phyloP scores from a whole-genome alignment of 176 grass and related monocot genomes.

The Triticum monococcum region DNA sequence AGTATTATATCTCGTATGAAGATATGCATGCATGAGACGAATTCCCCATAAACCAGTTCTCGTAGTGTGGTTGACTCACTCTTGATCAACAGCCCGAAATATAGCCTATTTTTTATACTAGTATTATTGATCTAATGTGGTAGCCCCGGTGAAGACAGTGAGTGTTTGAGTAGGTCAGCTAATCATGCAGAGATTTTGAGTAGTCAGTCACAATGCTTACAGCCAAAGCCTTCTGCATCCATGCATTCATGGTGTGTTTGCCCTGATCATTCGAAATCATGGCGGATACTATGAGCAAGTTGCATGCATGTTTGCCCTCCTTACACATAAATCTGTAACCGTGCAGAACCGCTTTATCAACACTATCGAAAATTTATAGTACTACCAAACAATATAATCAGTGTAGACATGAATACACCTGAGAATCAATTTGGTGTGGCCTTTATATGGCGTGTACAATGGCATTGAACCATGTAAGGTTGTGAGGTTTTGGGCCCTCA shows the following conservation, averaged over 20 bases:
- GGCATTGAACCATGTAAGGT: neutral
- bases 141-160: neutral
- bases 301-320: too few relatives aligned
- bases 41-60: neutral
- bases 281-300: too few relatives aligned
- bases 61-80: neutral
- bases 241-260: too few relatives aligned
- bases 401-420: neutral
- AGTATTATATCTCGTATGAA: too few relatives aligned
- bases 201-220: neutral
- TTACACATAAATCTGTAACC: too few relatives aligned
- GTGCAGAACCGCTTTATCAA: too few relatives aligned
- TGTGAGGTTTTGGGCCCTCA: neutral
- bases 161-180: conserved; percentile 11
- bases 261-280: too few relatives aligned
- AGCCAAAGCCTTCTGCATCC: neutral
- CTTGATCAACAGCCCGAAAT: neutral
- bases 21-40: too few relatives aligned
- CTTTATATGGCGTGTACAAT: neutral
- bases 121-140: neutral
- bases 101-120: neutral
- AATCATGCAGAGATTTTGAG: conserved; percentile 9
- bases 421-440: neutral
- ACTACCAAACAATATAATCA: neutral
- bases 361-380: too few relatives aligned